Conservation (phyloP, 2,329 filamentous ascomycete species). For the Penicillium palitans region DNA sequence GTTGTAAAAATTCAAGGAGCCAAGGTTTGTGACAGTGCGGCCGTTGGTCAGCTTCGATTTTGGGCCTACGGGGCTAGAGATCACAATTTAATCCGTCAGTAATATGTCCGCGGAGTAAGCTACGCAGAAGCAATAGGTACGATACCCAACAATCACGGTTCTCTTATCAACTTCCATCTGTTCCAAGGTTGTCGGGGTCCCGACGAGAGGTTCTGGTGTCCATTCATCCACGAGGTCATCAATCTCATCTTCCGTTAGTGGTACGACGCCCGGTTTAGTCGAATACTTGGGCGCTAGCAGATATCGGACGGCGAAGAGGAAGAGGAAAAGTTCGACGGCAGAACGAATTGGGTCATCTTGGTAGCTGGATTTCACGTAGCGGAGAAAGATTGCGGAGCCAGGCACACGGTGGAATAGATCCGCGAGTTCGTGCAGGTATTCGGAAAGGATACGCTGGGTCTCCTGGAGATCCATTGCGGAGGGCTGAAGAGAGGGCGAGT, state of each 20-base stretch:
- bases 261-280: conserved; percentile 87
- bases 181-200: conserved; percentile 71
- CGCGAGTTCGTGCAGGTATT: conserved; percentile 56
- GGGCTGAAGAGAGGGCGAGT: conserved; percentile 7
- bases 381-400: conserved; percentile 87
- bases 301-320: conserved; percentile 94
- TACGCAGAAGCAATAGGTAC: conserved; percentile 18
- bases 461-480: conserved; percentile 58
- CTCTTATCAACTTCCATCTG: conserved; percentile 79
- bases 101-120: neutral
- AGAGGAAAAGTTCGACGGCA: conserved; percentile 86
- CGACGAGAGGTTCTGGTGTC: conserved; percentile 88
- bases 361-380: conserved; percentile 96
- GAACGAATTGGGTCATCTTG: conserved; percentile 95
- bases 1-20: conserved; percentile 97
- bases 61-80: conserved; percentile 74
- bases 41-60: conserved; percentile 87
- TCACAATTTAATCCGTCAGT: conserved; percentile 14
- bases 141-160: conserved; percentile 82
- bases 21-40: conserved; percentile 87
- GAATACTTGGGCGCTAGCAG: conserved; percentile 89
- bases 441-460: conserved; percentile 54
- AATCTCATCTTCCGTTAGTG: conserved; percentile 91
- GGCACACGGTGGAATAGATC: conserved; percentile 84
- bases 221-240: conserved; percentile 96